These are phyloP conservation scores for Fimicolochytrium jonesii DNA, from an alignment of 192 early-diverging fungal species.

Conservation along the genomic window DNA sequence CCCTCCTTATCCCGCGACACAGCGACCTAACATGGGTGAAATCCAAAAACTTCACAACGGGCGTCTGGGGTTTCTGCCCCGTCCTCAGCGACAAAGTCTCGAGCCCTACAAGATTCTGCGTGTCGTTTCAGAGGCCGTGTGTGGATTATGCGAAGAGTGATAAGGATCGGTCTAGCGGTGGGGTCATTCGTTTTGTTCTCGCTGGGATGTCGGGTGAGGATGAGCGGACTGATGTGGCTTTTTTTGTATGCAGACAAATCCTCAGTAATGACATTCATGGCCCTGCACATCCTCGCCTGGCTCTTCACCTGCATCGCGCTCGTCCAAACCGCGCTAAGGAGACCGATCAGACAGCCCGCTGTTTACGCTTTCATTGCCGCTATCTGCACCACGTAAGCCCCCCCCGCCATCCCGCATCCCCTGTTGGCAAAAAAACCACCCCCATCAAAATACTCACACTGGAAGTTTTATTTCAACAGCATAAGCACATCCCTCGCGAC, in stretches of 20 bases:
- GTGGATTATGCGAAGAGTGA: background rate
- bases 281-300: constrained; percentile 9
- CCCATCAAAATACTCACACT: too few relatives aligned
- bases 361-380: background rate
- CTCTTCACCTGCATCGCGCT: background rate
- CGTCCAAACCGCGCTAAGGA: background rate
- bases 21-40: constrained; percentile 10
- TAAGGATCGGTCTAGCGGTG: too few relatives aligned
- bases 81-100: background rate
- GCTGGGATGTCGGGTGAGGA: background rate
- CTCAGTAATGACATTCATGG: background rate
- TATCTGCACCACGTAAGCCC: background rate
- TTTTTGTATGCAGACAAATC: background rate
- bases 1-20: background rate
- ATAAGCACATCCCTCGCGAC: too few relatives aligned
- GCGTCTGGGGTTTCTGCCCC: constrained; percentile 15
- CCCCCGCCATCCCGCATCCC: too few relatives aligned
- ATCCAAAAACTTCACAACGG: background rate
- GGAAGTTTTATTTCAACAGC: too few relatives aligned
- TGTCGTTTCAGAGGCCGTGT: constrained; percentile 5
- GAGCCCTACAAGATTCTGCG: constrained; percentile 5
- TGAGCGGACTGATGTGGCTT: background rate
- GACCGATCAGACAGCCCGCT: background rate
- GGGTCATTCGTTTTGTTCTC: background rate
- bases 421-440: too few relatives aligned